Evolutionary conservation across 148 eudicot genomes (phyloP).

Genomic region (Camellia lanceoleosa): DNA sequence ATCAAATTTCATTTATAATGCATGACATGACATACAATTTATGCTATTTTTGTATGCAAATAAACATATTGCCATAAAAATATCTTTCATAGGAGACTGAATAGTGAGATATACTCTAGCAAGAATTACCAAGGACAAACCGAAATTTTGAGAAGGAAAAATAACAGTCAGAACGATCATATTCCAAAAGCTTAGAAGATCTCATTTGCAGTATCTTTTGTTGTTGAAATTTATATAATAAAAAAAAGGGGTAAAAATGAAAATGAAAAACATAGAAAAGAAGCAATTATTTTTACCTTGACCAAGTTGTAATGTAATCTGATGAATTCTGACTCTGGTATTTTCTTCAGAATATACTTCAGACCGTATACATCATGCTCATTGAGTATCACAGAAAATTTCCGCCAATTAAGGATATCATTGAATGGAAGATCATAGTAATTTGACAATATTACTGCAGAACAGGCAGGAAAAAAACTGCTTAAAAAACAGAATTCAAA

Average conservation of each 20-base stretch:
- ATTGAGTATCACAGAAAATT: slow-evolving; percentile 8
- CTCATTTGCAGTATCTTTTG: background rate
- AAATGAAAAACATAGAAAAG: background rate
- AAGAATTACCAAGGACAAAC: background rate
- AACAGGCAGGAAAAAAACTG: background rate
- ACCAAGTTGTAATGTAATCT: background rate
- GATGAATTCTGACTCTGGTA: background rate
- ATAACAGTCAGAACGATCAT: too few relatives aligned
- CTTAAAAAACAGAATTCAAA: background rate
- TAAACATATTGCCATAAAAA: too few relatives aligned
- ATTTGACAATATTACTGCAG: slow-evolving; percentile 12
- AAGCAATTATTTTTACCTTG: background rate
- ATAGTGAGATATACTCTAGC: background rate
- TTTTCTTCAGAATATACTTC: slow-evolving; percentile 2
- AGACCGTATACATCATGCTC: slow-evolving; percentile 8
- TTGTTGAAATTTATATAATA: background rate
- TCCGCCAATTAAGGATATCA: slow-evolving; percentile 7
- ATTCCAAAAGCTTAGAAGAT: too few relatives aligned
- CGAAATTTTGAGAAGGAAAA: background rate
- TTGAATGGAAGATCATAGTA: slow-evolving; percentile 12
- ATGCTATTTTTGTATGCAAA: too few relatives aligned
- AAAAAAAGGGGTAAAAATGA: background rate
- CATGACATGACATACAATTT: too few relatives aligned
- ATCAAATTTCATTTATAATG: too few relatives aligned
- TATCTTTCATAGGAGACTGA: too few relatives aligned